Base-by-base conservation (phyloP, 148 eudicot genomes). In the Camellia lanceoleosa region DNA sequence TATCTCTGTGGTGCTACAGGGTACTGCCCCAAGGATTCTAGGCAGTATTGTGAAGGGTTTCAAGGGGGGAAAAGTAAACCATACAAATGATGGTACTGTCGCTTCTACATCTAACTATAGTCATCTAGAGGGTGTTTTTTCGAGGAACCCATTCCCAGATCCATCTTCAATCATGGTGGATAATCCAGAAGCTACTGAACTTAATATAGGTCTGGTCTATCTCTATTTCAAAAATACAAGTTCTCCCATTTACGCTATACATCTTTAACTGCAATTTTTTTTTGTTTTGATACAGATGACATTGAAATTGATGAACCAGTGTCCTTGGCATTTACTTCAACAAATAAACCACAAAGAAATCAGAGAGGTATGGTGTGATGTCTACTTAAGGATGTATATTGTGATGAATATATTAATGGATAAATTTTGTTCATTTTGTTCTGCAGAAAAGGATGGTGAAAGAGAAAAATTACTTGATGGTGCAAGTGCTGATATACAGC, bases 291-390 rank as follows among this genome's bases (percentile, higher is more conserved):
- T 84, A 20, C 87, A 93, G 97, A 93, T 89, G 93, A 90, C 85
- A 89, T 93, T 23, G 93, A 88, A 76, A 91, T 93, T 83, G 97
- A 93, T 80, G 94, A 90, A 68, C 93, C 90, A 63, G 84, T 74
- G 61, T 61, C 83, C 47, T n/a, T 73, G 74, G 74, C 89, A 79
- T 87, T 95, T 78, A 82, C 89, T 67, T 86, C 93, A 84, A 77
- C 88, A 75, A 79, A 79, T 64, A 74, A 42, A 73, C 55, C 68
- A 80, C 85, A 78, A 56, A 71, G 68, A 10, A 80, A 82, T 77
- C 47, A 78, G 75, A 75, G 75, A 79, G 86, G 85, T 85, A 78
- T 6, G 80, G 62, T 80, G 85, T 30, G 14, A 47, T 18, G 18
- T 38, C 13, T 46, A 71, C 38, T 18, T 5, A 14, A 15, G 30